Base-by-base conservation (phyloP, 192 early-diverging fungal species). In the Linnemannia elongata region DNA sequence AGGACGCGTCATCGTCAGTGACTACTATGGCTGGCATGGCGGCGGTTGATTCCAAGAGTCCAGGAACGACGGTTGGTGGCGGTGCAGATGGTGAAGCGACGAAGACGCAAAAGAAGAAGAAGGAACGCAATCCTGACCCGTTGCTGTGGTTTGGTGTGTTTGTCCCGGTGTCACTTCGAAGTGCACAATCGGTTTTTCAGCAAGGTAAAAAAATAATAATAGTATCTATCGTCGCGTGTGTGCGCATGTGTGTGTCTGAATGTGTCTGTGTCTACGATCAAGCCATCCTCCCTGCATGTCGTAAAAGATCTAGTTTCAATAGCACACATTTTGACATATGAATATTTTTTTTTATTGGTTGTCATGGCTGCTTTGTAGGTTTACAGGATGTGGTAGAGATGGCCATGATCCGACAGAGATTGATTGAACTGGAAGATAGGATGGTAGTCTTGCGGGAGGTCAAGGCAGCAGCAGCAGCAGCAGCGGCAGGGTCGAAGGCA, bases 141-240 rank as follows among this genome's bases (percentile, higher is more conserved):
- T 75, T 87, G 42, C 54, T 87, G 35, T 87, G 85, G 85, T 87
- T 87, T 74, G 85, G 85, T 24, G 85, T 78, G 22, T 81, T 87
- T 87, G 85, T 78, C 17, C 85, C 85, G n/a, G 72, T 39, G 0
- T 74, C 85, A n/a, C 79, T 87, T 18, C 85, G 85, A 49, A 81
- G 35, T 35, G 85, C 85, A 57, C 85, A 87, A 39, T 44, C 75
- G 18, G 33, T 60, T 18, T 87, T 87, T 63, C 79, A 81, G 41
- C 76, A 81, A 33, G 74, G 85, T 87, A 81, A 57, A 52, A 52
- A 20, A 81, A 44, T 68, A n/a, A n/a, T 39, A 69, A 49, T 45
- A 75, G 22, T 74, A 52, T 79, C 12, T 4, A 8, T 5, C 49
- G 39, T 5, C 49, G 39, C 52, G 35, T 38, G 4, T 30, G 42